Evolutionary conservation across 192 early-diverging fungal species (phyloP), one percentile per base, ranked within the genome.

Genomic region (Bifiguratus adelaidae): DNA sequence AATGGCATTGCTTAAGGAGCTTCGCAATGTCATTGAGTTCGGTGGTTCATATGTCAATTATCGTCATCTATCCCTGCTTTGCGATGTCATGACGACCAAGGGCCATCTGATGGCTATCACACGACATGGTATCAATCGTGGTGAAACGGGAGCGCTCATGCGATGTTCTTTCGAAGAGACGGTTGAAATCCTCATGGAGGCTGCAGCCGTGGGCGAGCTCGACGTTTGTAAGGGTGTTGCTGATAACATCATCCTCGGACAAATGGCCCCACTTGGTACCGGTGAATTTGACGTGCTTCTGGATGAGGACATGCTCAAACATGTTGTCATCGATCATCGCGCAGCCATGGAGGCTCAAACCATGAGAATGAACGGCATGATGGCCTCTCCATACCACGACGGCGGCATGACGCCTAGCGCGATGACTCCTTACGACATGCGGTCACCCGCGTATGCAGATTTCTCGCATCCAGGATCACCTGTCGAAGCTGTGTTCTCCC

Each of bases 21-120:
- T 91, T 32, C 85, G 93, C 33, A 76, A 76, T 45, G 93, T 99
- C 46, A 92, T 99, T 55, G 84, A 95, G 73, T 87, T 85, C 50
- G 91, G 91, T 45, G 89, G 90, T 58, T 92, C 89, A 28, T 97
- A 96, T 76, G 92, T 99, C 51, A 99, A 99, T 72, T 95, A 97
- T 65, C 82, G 95, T 40, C 95, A 99, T 53, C 66, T 99, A 69
- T 82, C 93, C 19, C 67, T 97, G 60, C 80, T 99, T 44, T 86
- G 86, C 37, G 95, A 99, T 67, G 84, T 91, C 25, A 99, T 99
- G 95, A 95, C 91, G 6, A 80, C 89, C 26, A 78, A 86, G 20
- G 95, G 95, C 38, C 69, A 77, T 37, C 60, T 99, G 53, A 97
- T 94, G 79, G 88, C 95, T 20, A 99, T 99, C 56, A 93, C 93